Evolutionary conservation across 2,329 filamentous ascomycete genomes (phyloP), one percentile per base, ranked within the genome.

Genomic region (Claviceps maximensis): DNA sequence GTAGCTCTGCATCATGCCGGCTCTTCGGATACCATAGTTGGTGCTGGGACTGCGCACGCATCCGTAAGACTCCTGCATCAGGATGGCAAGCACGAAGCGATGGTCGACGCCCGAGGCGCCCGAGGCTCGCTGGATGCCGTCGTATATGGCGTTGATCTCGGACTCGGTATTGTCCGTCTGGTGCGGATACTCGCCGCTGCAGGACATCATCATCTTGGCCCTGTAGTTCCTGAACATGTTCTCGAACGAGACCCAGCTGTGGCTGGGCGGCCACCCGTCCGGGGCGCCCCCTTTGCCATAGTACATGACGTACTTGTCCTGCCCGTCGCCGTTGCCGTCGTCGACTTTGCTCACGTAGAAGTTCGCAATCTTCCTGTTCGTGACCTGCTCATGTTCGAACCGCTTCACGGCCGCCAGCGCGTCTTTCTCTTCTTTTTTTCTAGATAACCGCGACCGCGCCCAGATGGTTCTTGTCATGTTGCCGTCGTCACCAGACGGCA

Each of bases 61-160:
- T 42, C 71, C 71, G 54, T 65, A 66, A 56, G 66, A 70, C 58
- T 74, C 71, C 57, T 74, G 71, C 63, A 74, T 65, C 40, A 73
- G 56, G 54, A 73, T 62, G n/a, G 70, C 67, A 15, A 74, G 61
- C 56, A 74, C 70, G 55, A 71, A 70, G 48, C 71, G 69, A 41
- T 62, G 56, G 55, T 73, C 70, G 31, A 74, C 59, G 17, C 59
- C 56, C 0, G 61, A 58, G 7, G 54, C 49, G 8, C 47, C 49
- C 3, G 69, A 61, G 7, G 69, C 63, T 13, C 57, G 49, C 49
- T 65, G 54, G 53, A 73, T 71, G 48, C 61, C 60, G 31, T 59
- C 55, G 48, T 61, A 62, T 52, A 72, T 64, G 50, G 55, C 51
- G 17, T 54, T 58, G 45, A 59, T 50, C 55, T 63, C 57, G 41